These are phyloP conservation scores for Pseudognaphalium luteoalbum DNA, from an alignment of 129 eudicot species.

Conservation along the genomic window DNA sequence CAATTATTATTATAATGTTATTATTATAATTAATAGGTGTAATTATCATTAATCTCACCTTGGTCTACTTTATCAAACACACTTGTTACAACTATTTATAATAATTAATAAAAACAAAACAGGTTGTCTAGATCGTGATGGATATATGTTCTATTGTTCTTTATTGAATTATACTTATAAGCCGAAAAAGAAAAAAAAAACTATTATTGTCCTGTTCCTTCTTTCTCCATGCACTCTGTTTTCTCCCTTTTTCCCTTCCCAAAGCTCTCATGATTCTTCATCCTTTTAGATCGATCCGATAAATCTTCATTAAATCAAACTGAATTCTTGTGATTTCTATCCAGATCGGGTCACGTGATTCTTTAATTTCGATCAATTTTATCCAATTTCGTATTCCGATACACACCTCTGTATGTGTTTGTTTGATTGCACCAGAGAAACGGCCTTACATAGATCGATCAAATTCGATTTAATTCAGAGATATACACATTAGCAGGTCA, in stretches of 20 bases:
- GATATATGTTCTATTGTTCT: background rate
- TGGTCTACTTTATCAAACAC: background rate
- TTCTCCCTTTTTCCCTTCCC: background rate
- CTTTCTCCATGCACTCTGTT: background rate
- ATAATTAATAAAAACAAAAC: background rate
- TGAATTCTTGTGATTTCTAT: background rate
- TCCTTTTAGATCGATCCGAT: background rate
- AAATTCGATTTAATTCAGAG: background rate
- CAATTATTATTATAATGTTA: background rate
- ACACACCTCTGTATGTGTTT: constrained; percentile 12
- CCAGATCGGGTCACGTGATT: background rate
- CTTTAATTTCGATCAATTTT: background rate
- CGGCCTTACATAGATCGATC: background rate
- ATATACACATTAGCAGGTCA: constrained; percentile 9
- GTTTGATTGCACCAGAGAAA: background rate
- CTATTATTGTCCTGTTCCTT: background rate
- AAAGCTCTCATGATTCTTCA: constrained; percentile 12
- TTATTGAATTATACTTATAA: constrained; percentile 1
- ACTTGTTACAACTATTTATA: background rate
- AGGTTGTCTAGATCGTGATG: constrained; percentile 19
- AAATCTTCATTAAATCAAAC: background rate
- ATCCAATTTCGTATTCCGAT: background rate
- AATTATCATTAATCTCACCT: background rate
- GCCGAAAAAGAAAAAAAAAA: background rate
- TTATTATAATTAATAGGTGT: no score